phyloP scores from a whole-genome alignment of 2,329 filamentous ascomycete genomes.

The Talaromyces pinophilus region DNA sequence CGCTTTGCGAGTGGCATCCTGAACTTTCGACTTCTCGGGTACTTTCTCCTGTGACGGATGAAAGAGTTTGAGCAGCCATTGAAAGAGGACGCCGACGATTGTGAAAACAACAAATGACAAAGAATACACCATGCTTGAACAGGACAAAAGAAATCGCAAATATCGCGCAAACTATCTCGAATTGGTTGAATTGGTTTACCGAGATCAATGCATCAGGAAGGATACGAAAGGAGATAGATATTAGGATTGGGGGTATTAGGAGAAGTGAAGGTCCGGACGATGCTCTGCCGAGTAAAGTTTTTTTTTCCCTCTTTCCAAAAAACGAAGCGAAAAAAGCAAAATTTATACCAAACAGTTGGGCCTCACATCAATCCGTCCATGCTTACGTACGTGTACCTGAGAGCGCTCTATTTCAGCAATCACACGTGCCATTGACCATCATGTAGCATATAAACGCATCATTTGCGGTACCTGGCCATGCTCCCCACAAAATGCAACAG shows the following conservation, averaged over 20 bases:
- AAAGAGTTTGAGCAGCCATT: slow-evolving; percentile 29
- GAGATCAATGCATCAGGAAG: slow-evolving; percentile 10
- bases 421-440: slow-evolving; percentile 18
- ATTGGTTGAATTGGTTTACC: not conserved
- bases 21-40: slow-evolving; percentile 20
- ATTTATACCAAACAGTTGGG: slow-evolving; percentile 18
- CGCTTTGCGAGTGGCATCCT: slow-evolving; percentile 37
- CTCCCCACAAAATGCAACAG: slow-evolving; percentile 25
- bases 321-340: slow-evolving; percentile 16
- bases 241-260: not conserved
- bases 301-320: not conserved
- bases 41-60: not conserved
- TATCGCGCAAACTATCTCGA: slow-evolving; percentile 8
- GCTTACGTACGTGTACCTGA: slow-evolving; percentile 15
- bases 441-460: slow-evolving; percentile 9
- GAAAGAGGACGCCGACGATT: slow-evolving; percentile 33
- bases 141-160: not conserved
- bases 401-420: slow-evolving; percentile 13
- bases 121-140: slow-evolving; percentile 35
- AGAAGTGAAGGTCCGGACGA: not conserved
- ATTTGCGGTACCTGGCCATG: slow-evolving; percentile 19
- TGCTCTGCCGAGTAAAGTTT: not conserved
- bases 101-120: slow-evolving; percentile 35
- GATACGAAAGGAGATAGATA: not conserved
- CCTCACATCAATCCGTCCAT: slow-evolving; percentile 1